These are phyloP conservation scores for Paramecium primaurelia DNA, from an alignment of 73 alveolate species.

Conservation along the genomic window DNA sequence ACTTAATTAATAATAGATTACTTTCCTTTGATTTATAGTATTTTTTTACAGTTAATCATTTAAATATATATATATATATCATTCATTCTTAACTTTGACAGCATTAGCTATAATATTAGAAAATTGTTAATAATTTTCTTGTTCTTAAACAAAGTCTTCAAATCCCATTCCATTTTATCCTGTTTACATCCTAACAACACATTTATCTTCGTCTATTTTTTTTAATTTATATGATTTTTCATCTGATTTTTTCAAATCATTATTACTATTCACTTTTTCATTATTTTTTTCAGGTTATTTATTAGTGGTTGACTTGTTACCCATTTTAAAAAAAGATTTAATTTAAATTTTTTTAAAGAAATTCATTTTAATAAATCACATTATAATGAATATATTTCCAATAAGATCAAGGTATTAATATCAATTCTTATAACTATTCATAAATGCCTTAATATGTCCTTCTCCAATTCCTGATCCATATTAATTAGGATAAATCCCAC, in stretches of 20 bases:
- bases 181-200: background rate
- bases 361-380: background rate
- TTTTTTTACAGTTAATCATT: background rate
- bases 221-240: background rate
- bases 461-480: background rate
- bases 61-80: too few relatives aligned
- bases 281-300: background rate
- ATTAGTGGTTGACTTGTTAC: background rate
- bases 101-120: background rate
- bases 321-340: background rate
- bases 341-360: too few relatives aligned
- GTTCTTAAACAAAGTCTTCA: background rate
- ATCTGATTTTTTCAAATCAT: background rate
- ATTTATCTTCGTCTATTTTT: background rate
- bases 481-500: conserved; percentile 21
- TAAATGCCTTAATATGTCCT: conserved; percentile 9
- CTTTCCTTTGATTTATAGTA: background rate
- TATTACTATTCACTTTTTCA: background rate
- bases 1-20: background rate
- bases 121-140: background rate
- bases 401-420: background rate
- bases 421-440: background rate
- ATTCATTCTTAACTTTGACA: background rate
- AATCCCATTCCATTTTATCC: background rate
- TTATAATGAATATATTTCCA: too few relatives aligned